phyloP scores from a whole-genome alignment of 2,329 filamentous ascomycete genomes.

The Penicillium italicum region DNA sequence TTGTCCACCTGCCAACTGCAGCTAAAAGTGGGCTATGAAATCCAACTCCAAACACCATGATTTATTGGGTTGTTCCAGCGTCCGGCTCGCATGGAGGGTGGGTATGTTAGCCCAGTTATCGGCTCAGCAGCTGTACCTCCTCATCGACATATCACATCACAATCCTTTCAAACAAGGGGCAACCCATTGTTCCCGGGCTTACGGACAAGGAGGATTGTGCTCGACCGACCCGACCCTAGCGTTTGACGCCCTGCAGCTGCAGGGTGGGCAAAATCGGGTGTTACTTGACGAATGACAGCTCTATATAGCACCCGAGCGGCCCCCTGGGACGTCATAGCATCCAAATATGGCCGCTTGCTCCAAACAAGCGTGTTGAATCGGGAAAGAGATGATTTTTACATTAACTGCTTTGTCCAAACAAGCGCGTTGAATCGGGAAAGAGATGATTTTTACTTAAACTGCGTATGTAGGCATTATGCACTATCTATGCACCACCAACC shows the following conservation, averaged over 20 bases:
- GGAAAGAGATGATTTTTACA: neutral
- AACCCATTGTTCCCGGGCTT: neutral
- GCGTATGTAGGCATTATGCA: neutral
- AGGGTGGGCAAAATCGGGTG: neutral
- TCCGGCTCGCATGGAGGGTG: neutral
- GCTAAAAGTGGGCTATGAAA: neutral
- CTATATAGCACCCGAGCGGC: neutral
- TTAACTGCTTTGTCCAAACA: too few relatives aligned
- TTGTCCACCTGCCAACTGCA: neutral
- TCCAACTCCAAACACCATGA: neutral
- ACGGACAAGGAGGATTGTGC: neutral
- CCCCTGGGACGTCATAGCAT: neutral
- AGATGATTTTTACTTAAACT: too few relatives aligned
- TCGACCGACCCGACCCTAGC: neutral
- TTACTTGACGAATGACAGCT: neutral
- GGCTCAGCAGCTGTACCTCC: neutral
- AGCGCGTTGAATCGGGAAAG: too few relatives aligned
- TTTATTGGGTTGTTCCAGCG: neutral
- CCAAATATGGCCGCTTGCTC: neutral
- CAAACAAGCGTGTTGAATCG: neutral
- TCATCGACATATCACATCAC: slow-evolving; percentile 3
- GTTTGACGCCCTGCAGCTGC: neutral
- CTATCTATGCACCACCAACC: neutral
- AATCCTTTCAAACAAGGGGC: neutral
- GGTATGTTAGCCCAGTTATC: neutral